These are phyloP conservation scores for Lentinula boryana DNA, from an alignment of 768 basidiomycete genomes.

Conservation along the genomic window DNA sequence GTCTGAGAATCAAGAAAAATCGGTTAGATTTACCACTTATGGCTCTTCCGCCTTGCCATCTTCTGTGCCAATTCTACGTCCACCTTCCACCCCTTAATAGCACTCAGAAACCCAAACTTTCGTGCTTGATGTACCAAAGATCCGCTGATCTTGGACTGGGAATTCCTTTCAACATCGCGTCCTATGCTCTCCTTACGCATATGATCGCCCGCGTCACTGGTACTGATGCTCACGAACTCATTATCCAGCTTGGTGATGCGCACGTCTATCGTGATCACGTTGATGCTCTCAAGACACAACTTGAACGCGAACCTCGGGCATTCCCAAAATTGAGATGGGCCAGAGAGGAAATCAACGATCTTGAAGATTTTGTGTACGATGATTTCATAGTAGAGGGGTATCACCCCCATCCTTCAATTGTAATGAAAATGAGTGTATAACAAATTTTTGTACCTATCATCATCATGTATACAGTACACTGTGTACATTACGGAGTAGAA, in stretches of 20 bases:
- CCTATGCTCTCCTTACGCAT: slow-evolving; percentile 94
- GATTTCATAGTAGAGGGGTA: slow-evolving; percentile 89
- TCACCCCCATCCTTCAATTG: slow-evolving; percentile 72
- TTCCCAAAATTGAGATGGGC: slow-evolving; percentile 82
- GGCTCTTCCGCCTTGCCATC: slow-evolving; percentile 98
- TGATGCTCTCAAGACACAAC: slow-evolving; percentile 76
- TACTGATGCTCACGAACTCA: slow-evolving; percentile 81
- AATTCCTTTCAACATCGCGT: slow-evolving; percentile 99
- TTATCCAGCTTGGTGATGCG: slow-evolving; percentile 96
- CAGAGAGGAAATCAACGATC: slow-evolving; percentile 53
- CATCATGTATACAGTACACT: no score
- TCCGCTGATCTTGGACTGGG: slow-evolving; percentile 97
- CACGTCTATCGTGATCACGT: slow-evolving; percentile 95
- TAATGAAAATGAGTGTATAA: slow-evolving; percentile 96
- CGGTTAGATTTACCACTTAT: slow-evolving; percentile 79
- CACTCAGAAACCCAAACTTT: slow-evolving; percentile 64
- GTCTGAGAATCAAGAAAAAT: not conserved
- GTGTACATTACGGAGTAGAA: no score
- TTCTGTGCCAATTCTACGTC: slow-evolving; percentile 99
- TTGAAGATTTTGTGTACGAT: slow-evolving; percentile 76
- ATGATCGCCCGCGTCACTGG: slow-evolving; percentile 94
- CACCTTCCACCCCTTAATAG: slow-evolving; percentile 61
- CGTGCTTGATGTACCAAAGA: slow-evolving; percentile 96
- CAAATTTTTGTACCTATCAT: no score
- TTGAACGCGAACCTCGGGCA: slow-evolving; percentile 67